Base-by-base conservation (phyloP, 1,284 basidiomycete species). In the Ganoderma boninense region DNA sequence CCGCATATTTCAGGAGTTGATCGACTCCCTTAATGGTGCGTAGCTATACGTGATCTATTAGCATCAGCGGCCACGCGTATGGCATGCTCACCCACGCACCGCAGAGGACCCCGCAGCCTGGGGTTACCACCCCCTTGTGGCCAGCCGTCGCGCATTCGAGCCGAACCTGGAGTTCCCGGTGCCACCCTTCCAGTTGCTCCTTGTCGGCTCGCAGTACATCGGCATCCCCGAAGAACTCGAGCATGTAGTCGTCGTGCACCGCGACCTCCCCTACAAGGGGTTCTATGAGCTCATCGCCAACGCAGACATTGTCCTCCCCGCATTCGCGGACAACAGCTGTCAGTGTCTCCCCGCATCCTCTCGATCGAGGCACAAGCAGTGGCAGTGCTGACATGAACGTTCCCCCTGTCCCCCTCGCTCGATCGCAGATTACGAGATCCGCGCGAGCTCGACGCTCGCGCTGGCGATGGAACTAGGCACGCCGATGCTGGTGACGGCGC, bases 361-460 rank as follows among this genome's bases (percentile, higher is more conserved):
- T 38, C 20, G 10, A 6, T 26, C 38, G 32, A n/a, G n/a, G 62
- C 56, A 16, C 16, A 38, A 52, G 46, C 20, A n/a, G 5, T 49
- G 43, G 35, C 26, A 35, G 26, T 70, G 65, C 49, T 61, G 18
- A 56, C 7, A 43, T 29, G 2, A 11, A 0, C 32, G 29, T 57
- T n/a, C n/a, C n/a, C n/a, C n/a, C n/a, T n/a, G n/a, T 20, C 29
- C 29, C 35, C 26, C 29, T 38, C 38, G 10, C 38, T 6, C 38
- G 38, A 40, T 11, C 35, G 10, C 62, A 76, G 77, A 82, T 72
- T 81, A 79, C 62, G 78, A 78, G 13, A 66, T 69, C n/a, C 81
- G 82, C 65, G 82, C 82, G 23, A 84, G 82, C 68, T 83, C 82
- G 32, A 83, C 82, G 0, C 77, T 83, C 32, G 80, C 78, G 0